phyloP scores from a whole-genome alignment of 768 basidiomycete genomes.

The Russula sp. region DNA sequence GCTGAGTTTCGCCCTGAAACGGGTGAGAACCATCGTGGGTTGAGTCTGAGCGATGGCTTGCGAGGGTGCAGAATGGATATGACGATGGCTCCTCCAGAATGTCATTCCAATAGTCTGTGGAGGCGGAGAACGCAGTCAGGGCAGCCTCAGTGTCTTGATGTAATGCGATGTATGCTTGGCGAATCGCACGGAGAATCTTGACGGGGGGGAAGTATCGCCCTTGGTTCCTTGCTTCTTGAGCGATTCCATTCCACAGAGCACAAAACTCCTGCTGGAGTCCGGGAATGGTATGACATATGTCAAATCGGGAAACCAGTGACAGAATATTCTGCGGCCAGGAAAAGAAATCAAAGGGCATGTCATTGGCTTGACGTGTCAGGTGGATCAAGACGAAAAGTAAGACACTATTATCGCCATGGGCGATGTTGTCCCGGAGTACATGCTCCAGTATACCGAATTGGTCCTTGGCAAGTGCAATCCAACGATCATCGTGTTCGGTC shows the following conservation, averaged over 20 bases:
- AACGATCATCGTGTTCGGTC: neutral
- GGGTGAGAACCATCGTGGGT: no score
- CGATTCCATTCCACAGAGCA: neutral
- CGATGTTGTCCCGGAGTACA: neutral
- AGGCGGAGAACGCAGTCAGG: neutral
- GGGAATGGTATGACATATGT: neutral
- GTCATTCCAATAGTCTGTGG: no score
- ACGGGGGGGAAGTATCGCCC: neutral
- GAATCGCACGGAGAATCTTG: neutral
- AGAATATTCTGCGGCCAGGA: neutral
- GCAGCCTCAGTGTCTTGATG: neutral
- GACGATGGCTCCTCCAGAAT: no score
- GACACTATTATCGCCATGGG: neutral
- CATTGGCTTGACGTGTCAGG: neutral
- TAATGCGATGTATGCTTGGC: neutral
- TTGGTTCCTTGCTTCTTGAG: neutral
- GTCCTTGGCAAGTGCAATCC: neutral
- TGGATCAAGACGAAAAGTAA: neutral
- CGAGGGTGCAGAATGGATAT: neutral
- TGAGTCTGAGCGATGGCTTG: neutral
- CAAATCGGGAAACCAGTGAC: neutral
- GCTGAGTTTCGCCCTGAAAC: no score
- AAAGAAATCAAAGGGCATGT: fast-evolving
- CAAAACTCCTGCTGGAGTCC: neutral
- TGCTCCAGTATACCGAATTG: neutral